phyloP scores from a whole-genome alignment of 2,329 filamentous ascomycete species.

The Torrubiellomyces zombiae region DNA sequence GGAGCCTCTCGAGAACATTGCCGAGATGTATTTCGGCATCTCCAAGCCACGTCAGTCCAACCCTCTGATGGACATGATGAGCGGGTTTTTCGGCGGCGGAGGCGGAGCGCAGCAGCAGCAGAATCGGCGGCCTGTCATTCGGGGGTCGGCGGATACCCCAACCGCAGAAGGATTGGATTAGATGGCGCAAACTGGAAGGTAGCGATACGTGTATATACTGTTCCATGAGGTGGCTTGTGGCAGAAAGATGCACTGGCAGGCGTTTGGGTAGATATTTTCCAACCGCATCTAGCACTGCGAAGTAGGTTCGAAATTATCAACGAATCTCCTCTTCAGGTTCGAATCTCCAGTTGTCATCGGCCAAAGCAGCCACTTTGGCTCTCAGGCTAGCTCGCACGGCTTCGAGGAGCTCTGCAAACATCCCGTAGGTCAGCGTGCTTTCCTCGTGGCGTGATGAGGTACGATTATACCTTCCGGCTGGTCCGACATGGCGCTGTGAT shows the following conservation, averaged over 20 bases:
- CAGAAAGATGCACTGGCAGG: slow-evolving; percentile 2
- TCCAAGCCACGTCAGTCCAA: slow-evolving; percentile 78
- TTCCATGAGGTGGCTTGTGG: neutral
- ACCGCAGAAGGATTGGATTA: slow-evolving; percentile 44
- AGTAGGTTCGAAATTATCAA: slow-evolving; percentile 8
- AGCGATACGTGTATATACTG: slow-evolving; percentile 3
- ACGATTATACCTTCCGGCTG: slow-evolving; percentile 56
- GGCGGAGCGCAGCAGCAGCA: slow-evolving; percentile 26
- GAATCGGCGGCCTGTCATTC: slow-evolving; percentile 24
- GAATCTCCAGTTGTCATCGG: slow-evolving; percentile 87
- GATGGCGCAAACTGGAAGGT: slow-evolving; percentile 3
- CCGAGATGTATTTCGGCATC: slow-evolving; percentile 94
- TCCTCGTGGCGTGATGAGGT: no score
- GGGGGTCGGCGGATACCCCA: slow-evolving; percentile 30
- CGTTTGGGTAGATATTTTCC: no score
- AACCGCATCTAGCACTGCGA: slow-evolving; percentile 12
- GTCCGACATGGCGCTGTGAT: slow-evolving; percentile 35
- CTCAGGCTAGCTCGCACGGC: slow-evolving; percentile 53
- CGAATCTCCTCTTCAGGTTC: slow-evolving; percentile 45
- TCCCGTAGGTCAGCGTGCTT: no score
- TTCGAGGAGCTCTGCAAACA: slow-evolving; percentile 50
- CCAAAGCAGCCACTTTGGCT: slow-evolving; percentile 54
- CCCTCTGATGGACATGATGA: slow-evolving; percentile 96
- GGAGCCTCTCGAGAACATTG: slow-evolving; percentile 69
- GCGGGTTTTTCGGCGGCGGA: slow-evolving; percentile 74